Evolutionary conservation across 495 filamentous ascomycete genomes (phyloP).

Genomic region (Lophiotrema nucula): DNA sequence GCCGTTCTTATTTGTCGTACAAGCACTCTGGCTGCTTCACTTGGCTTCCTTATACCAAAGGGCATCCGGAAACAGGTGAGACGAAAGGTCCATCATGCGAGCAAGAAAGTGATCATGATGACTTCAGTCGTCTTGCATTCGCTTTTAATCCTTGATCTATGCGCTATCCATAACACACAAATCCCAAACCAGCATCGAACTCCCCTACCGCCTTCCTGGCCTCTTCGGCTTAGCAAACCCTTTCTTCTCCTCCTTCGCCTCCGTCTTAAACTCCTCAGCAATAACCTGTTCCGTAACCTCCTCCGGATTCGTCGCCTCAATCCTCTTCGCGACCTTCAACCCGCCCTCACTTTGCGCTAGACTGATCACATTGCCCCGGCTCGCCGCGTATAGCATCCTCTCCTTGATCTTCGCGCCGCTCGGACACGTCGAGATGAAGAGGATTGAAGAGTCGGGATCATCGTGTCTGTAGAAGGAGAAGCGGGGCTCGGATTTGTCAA

Average conservation of each 20-base stretch:
- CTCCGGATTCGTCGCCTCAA: conserved; percentile 67
- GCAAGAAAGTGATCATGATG: no score
- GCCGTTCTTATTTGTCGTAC: no score
- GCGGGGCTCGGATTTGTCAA: conserved; percentile 78
- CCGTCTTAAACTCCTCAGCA: conserved; percentile 70
- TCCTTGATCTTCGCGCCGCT: conserved; percentile 77
- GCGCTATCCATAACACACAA: no score
- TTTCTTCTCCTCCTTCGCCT: conserved; percentile 56
- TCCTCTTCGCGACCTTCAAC: conserved; percentile 72
- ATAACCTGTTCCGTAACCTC: conserved; percentile 75
- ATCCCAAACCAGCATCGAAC: background rate
- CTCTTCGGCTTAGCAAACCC: conserved; percentile 88
- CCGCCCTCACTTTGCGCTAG: conserved; percentile 69
- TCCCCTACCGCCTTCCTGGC: conserved; percentile 56
- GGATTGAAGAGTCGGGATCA: conserved; percentile 59
- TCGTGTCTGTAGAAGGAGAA: conserved; percentile 85
- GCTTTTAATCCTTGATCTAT: no score
- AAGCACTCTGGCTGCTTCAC: no score
- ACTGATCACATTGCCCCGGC: conserved; percentile 67
- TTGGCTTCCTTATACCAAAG: no score
- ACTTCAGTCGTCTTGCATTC: no score
- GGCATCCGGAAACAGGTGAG: no score
- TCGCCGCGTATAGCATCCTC: conserved; percentile 91
- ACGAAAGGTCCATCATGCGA: no score
- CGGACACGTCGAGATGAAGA: conserved; percentile 96